A percentile compares a stretch with the other conserved stretches of the same genome.
phyloP scores from a whole-genome alignment of 345 rosid species.

The Dimocarpus longan region DNA sequence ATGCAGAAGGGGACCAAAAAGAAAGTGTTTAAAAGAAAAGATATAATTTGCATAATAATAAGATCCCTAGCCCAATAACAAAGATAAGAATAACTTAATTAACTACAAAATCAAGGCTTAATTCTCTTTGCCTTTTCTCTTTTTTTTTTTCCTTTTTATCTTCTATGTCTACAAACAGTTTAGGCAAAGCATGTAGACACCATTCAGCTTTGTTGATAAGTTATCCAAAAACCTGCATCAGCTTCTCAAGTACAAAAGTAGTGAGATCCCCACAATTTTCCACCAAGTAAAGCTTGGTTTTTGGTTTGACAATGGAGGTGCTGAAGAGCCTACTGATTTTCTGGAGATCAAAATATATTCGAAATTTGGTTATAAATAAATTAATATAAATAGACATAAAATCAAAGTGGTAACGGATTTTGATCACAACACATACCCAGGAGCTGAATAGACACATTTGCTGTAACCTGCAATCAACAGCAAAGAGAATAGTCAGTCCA shows the following conservation, averaged over 20 bases:
- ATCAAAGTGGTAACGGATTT: neutral
- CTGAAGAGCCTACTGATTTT: constrained; percentile 50
- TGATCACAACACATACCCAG: constrained; percentile 43
- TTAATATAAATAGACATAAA: neutral
- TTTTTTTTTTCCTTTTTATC: neutral
- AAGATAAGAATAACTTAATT: constrained; percentile 30
- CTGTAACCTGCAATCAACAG: constrained; percentile 46
- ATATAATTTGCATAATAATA: neutral
- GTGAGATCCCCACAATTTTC: constrained; percentile 41
- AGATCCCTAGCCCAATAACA: constrained; percentile 39
- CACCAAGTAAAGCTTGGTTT: constrained; percentile 32
- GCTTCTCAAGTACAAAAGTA: constrained; percentile 52
- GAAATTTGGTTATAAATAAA: neutral
- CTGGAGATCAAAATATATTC: constrained; percentile 28
- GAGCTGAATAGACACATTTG: constrained; percentile 44
- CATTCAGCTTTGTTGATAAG: constrained; percentile 31
- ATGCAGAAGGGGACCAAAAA: neutral
- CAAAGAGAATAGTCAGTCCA: neutral
- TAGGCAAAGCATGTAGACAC: neutral
- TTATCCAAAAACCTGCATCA: constrained; percentile 14
- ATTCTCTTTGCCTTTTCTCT: neutral
- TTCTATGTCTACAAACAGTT: neutral
- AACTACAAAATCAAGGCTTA: constrained; percentile 4
- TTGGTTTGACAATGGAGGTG: constrained; percentile 31
- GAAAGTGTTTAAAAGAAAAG: neutral